Conservation (phyloP, 768 basidiomycete genomes). For the Lactarius hatsudake region DNA sequence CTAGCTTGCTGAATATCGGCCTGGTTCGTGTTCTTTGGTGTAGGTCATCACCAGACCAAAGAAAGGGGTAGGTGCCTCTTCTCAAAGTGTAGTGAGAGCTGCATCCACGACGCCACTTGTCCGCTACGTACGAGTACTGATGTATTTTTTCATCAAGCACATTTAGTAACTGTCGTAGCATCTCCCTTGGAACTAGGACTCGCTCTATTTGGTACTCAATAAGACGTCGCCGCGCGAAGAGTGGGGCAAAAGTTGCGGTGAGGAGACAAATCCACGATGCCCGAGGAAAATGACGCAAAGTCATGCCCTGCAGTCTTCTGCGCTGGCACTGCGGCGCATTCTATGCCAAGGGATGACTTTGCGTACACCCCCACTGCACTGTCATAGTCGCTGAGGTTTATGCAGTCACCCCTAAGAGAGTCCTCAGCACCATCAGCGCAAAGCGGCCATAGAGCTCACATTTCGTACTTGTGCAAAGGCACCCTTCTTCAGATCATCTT, state of each 20-base stretch:
- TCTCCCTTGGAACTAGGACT: neutral
- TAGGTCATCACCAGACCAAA: neutral
- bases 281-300: neutral
- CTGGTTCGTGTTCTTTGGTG: neutral
- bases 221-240: neutral
- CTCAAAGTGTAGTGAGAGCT: no score
- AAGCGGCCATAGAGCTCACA: neutral
- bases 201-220: neutral
- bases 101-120: no score
- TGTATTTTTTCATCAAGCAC: neutral
- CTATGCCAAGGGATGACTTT: neutral
- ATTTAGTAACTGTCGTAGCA: neutral
- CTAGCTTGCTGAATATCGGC: no score
- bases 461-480: neutral
- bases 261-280: neutral
- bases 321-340: no score
- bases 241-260: neutral
- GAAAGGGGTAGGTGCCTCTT: no score
- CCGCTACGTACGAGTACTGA: no score
- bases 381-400: neutral
- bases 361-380: neutral
- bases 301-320: neutral
- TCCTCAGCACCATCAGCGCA: neutral
- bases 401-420: neutral
- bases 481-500: neutral